A percentile compares a stretch with the other conserved stretches of the same genome.
phyloP scores from a whole-genome alignment of 75 land plant species.

The Pinus taeda region DNA sequence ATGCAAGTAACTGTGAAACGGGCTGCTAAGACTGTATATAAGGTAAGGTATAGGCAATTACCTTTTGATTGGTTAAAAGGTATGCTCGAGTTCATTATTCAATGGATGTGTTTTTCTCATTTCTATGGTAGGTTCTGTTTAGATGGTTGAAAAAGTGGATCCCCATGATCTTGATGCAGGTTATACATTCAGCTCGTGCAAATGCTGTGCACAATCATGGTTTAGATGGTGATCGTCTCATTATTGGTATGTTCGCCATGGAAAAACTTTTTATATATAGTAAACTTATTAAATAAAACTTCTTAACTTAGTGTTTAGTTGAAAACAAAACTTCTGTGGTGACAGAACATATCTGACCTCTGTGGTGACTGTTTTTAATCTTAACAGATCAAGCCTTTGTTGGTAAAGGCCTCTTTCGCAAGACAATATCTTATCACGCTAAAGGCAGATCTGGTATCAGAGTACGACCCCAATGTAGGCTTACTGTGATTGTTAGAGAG shows the following conservation, averaged over 20 bases:
- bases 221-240: constrained; percentile 74
- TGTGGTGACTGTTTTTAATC: neutral
- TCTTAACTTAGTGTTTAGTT: neutral
- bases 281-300: neutral
- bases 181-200: constrained; percentile 89
- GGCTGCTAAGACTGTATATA: constrained; percentile 87
- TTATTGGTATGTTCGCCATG: constrained; percentile 58
- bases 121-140: neutral
- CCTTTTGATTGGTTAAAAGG: neutral
- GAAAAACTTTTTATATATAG: neutral
- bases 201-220: constrained; percentile 97
- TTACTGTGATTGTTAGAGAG: constrained; percentile 90
- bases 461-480: constrained; percentile 70
- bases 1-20: constrained; percentile 78
- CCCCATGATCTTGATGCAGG: constrained; percentile 42
- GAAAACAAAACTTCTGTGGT: neutral
- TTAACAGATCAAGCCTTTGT: constrained; percentile 93
- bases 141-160: neutral
- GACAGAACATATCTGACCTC: neutral
- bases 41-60: constrained; percentile 34
- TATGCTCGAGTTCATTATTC: neutral
- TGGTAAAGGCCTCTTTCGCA: constrained; percentile 81
- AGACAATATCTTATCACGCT: constrained; percentile 67
- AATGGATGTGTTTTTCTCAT: neutral
- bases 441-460: constrained; percentile 75